Base-by-base conservation (phyloP, 345 rosid genomes). In the Lepidium africanum region DNA sequence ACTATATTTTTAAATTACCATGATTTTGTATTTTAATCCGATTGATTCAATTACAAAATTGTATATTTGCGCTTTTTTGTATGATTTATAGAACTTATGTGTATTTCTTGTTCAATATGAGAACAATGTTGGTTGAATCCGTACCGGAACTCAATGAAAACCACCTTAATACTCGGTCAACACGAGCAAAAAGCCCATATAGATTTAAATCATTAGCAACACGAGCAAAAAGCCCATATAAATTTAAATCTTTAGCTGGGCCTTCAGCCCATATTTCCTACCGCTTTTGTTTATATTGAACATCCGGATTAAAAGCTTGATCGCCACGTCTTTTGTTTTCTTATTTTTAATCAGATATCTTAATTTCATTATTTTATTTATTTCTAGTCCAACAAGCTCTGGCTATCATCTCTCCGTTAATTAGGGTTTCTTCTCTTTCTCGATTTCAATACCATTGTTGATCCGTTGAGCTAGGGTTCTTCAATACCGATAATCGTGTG, bases 391-490 rank as follows among this genome's bases (percentile, higher is more conserved):
- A 47, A 51, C 36, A 25, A 38, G 57, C 49, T 33, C 10, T 62
- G 55, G 56, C 70, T 63, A 36, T 62, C 37, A 53, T 51, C 37
- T 23, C 75, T 71, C 58, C 51, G 58, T 35, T 15, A 56, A 53
- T 63, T 72, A 72, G 76, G 76, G 76, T 64, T 72, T 55, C 64
- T 38, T 64, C 46, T 30, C 67, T 61, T 9, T 61, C 61, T 48
- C 59, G 58, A 72, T 48, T 72, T 30, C 52, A 39, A 37, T 30
- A 47, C 49, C n/a, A 46, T 71, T 19, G 43, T 64, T 48, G 76
- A 64, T 64, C 59, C 49, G 56, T 33, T 14, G 63, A 70, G 55
- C 68, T 51, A 45, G 56, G 56, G 13, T 65, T 72, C 13, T 57
- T 72, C 53, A 30, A 56, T 56, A 10, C 50, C 46, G 59, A 49